phyloP scores from a whole-genome alignment of 805 yeast species.

The Saccharomycopsis fodiens region DNA sequence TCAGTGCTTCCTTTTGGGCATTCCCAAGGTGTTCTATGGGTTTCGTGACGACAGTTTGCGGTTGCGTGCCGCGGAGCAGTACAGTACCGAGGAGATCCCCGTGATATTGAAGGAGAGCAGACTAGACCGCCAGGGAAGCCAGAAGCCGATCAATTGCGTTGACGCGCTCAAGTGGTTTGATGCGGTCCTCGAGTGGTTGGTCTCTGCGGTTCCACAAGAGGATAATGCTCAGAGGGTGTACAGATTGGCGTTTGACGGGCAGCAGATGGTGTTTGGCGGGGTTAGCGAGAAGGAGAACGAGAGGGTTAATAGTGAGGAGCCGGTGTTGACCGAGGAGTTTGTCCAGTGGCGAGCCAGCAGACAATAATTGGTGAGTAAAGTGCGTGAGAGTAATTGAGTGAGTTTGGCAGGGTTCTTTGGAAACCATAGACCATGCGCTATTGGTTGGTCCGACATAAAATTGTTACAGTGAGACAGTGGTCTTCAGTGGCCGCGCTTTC shows the following conservation, averaged over 20 bases:
- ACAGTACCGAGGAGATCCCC: constrained; percentile 73
- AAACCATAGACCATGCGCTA: too few relatives aligned
- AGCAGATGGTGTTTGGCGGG: constrained; percentile 38
- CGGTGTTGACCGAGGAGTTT: constrained; percentile 43
- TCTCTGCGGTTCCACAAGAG: constrained; percentile 42
- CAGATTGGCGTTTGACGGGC: constrained; percentile 52
- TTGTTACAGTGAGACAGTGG: too few relatives aligned
- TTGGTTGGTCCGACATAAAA: too few relatives aligned
- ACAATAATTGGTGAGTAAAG: too few relatives aligned
- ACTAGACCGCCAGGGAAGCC: constrained; percentile 27
- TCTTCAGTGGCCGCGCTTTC: too few relatives aligned
- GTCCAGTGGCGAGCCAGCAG: constrained; percentile 40
- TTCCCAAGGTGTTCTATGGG: constrained; percentile 76
- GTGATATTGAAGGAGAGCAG: constrained; percentile 48
- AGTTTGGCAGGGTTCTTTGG: too few relatives aligned
- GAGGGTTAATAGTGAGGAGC: constrained; percentile 31
- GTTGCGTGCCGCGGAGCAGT: constrained; percentile 68
- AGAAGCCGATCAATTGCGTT: constrained; percentile 55
- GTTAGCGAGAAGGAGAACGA: constrained; percentile 33
- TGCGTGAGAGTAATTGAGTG: too few relatives aligned
- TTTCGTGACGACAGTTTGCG: constrained; percentile 68
- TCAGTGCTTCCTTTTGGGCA: constrained; percentile 83
- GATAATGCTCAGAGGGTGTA: constrained; percentile 40
- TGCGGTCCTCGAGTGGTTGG: constrained; percentile 74
- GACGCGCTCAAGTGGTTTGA: constrained; percentile 83